Evolutionary conservation across 805 yeast species (phyloP).

Genomic region (Yarrowia sp.): DNA sequence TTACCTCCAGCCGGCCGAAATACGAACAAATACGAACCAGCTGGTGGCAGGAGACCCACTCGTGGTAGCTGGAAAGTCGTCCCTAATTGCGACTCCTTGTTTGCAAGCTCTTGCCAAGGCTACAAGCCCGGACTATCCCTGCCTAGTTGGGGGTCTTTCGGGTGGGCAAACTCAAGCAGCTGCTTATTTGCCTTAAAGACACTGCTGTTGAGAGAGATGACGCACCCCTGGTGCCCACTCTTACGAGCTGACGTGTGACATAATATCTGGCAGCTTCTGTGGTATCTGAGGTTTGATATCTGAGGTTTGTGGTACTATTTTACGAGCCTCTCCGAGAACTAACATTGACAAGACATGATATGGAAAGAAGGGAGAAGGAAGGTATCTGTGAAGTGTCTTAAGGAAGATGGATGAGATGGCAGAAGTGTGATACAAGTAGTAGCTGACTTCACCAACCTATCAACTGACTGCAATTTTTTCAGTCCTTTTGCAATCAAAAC

Average conservation of each 20-base stretch:
- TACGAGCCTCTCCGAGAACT: no score
- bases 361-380: no score
- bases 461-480: no score
- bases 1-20: not conserved
- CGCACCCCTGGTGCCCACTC: conserved; percentile 33
- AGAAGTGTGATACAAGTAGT: no score
- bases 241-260: conserved; percentile 6
- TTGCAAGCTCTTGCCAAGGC: not conserved
- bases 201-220: not conserved
- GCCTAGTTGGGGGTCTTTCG: not conserved
- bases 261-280: not conserved
- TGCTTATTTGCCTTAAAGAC: conserved; percentile 28
- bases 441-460: no score
- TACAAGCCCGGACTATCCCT: not conserved
- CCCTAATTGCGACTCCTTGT: not conserved
- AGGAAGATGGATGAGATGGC: no score
- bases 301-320: no score
- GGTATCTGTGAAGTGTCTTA: no score
- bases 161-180: conserved; percentile 23
- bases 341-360: no score
- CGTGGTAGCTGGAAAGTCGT: no score
- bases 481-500: no score
- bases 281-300: no score
- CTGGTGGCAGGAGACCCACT: not conserved
- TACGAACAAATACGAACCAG: not conserved